These are phyloP conservation scores for Taiozyma sp. DNA, from an alignment of 1,139 yeast genomes.

Conservation along the genomic window DNA sequence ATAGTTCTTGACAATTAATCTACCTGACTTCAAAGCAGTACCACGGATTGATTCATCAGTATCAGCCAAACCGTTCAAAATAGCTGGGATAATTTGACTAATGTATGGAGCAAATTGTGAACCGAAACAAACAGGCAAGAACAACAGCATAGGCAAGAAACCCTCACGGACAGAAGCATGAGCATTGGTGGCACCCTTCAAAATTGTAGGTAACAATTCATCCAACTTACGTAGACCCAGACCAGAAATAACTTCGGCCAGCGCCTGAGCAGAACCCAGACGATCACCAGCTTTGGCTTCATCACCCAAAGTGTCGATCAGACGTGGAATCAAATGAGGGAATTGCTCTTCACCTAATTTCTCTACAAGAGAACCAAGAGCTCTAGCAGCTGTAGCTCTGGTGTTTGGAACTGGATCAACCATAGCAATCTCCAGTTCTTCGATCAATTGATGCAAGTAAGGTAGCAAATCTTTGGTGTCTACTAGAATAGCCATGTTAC, in stretches of 20 bases:
- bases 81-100: conserved; percentile 81
- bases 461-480: conserved; percentile 85
- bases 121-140: conserved; percentile 94
- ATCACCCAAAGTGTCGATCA: conserved; percentile 73
- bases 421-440: conserved; percentile 89
- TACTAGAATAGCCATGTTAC: conserved; percentile 95
- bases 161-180: conserved; percentile 83
- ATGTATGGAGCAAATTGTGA: conserved; percentile 88
- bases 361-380: conserved; percentile 93
- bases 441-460: conserved; percentile 69
- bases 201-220: conserved; percentile 77
- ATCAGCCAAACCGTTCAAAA: conserved; percentile 89
- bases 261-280: conserved; percentile 95
- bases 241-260: conserved; percentile 91
- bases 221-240: conserved; percentile 85
- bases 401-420: conserved; percentile 98
- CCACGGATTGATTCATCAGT: conserved; percentile 83
- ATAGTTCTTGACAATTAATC: conserved; percentile 85
- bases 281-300: conserved; percentile 86
- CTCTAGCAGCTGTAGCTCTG: conserved; percentile 96
- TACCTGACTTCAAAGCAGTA: conserved; percentile 88
- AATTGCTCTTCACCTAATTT: conserved; percentile 94
- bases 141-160: conserved; percentile 83
- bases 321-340: conserved; percentile 86
- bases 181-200: conserved; percentile 65